Evolutionary conservation across 768 basidiomycete genomes (phyloP), one percentile per base, ranked within the genome.

Genomic region (Phaeolepiota aurea): DNA sequence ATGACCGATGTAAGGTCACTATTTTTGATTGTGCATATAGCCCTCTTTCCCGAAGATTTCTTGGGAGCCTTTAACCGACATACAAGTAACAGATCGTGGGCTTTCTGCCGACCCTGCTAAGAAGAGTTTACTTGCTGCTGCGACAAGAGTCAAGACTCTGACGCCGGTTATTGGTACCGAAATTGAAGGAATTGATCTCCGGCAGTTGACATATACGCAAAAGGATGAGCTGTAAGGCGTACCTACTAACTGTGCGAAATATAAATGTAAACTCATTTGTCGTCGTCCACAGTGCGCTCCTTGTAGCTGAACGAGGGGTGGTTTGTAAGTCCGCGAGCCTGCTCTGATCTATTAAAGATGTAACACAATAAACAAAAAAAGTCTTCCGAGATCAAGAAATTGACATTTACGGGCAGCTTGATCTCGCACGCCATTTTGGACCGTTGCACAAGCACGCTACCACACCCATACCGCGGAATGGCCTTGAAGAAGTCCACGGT

Each of bases 361-460:
- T n/a, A n/a, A n/a, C n/a, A n/a, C n/a, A n/a, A n/a, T n/a, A n/a
- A n/a, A n/a, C n/a, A n/a, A n/a, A n/a, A n/a, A n/a, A 45, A 84
- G 84, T 87, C 63, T 78, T 86, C 66, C 76, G 79, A 32, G 76
- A 85, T 51, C 85, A 88, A 63, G 77, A 80, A 44, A 60, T 88
- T 46, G 65, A 69, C 46, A 73, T 87, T 34, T 65, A 79, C 35
- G 69, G 81, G 45, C 82, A 88, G 50, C 70, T 87, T 7, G 76
- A 81, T n/a, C 63, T 89, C 43, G 82, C 72, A 4, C 75, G 76
- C 12, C 63, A 88, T 52, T 86, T 72, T 41, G 86, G 86, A 3
- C 82, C 74, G 35, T 70, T 87, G 34, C 87, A 91, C 58, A 85
- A 81, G 54, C 87, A 92, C 52, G 82, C 87, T 2, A 87, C 84